Conservation (phyloP, 805 yeast species). For the Cyberlindnera xishuangbannaensis region DNA sequence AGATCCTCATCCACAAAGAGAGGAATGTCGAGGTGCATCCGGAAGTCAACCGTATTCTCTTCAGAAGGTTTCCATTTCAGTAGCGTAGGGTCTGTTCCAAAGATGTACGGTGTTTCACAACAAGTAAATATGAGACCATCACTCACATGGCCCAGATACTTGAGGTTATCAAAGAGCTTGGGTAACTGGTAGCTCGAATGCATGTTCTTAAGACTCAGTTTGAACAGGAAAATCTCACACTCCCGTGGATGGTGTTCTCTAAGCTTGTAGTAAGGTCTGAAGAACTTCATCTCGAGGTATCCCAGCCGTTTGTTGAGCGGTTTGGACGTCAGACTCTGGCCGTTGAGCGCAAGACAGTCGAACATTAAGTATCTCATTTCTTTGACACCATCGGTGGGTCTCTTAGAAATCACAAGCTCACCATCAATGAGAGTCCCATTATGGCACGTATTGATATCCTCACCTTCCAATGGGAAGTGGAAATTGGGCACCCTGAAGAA, state of each 20-base stretch:
- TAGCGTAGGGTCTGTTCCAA: conserved; percentile 83
- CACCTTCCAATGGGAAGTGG: conserved; percentile 65
- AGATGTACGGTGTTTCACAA: conserved; percentile 76
- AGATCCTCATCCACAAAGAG: conserved; percentile 55
- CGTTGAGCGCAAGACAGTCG: conserved; percentile 85
- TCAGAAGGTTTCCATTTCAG: conserved; percentile 97
- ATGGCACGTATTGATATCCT: conserved; percentile 52
- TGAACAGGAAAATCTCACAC: conserved; percentile 75
- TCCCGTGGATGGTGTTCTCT: conserved; percentile 67
- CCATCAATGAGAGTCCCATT: conserved; percentile 92
- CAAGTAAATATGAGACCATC: conserved; percentile 95
- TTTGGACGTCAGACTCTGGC: conserved; percentile 60
- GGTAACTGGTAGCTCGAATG: conserved; percentile 72
- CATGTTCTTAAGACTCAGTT: conserved; percentile 84
- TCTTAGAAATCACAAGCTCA: conserved; percentile 73
- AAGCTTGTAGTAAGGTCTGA: conserved; percentile 72
- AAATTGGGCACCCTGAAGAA: conserved; percentile 76
- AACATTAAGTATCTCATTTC: conserved; percentile 81
- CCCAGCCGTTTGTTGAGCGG: conserved; percentile 80
- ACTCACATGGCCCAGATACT: conserved; percentile 74
- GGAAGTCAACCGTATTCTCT: conserved; percentile 91
- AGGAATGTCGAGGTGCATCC: conserved; percentile 57
- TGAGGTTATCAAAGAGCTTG: conserved; percentile 66
- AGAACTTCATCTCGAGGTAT: conserved; percentile 74
- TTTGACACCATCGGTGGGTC: conserved; percentile 46